Evolutionary conservation across 2,329 filamentous ascomycete genomes (phyloP).

Genomic region (Arthroderma sp.): DNA sequence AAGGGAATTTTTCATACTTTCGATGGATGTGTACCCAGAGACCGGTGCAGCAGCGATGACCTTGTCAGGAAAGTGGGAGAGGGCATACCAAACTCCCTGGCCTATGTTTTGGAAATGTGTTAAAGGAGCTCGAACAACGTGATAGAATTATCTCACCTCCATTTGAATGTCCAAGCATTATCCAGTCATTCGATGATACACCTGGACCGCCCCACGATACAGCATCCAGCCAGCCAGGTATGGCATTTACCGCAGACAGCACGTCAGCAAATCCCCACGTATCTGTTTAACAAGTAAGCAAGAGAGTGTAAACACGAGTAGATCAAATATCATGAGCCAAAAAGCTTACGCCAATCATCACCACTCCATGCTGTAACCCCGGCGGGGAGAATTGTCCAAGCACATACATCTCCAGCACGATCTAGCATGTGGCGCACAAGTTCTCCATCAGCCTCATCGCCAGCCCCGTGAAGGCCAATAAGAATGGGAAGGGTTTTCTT

Average conservation of each 20-base stretch:
- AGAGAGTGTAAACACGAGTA: background rate
- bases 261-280: slow-evolving; percentile 45
- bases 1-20: slow-evolving; percentile 20
- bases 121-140: background rate
- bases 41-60: slow-evolving; percentile 44
- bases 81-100: slow-evolving; percentile 45
- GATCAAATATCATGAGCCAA: background rate
- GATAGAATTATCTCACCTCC: slow-evolving; percentile 28
- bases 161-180: slow-evolving; percentile 47
- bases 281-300: slow-evolving; percentile 17
- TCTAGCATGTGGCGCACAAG: slow-evolving; percentile 37
- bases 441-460: slow-evolving; percentile 39
- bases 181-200: slow-evolving; percentile 35
- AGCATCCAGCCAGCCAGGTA: slow-evolving; percentile 38
- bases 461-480: slow-evolving; percentile 43
- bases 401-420: slow-evolving; percentile 37
- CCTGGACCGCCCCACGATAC: slow-evolving; percentile 37
- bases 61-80: slow-evolving; percentile 44
- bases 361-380: slow-evolving; percentile 47
- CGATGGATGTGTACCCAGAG: slow-evolving; percentile 46
- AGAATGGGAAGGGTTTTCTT: slow-evolving; percentile 33
- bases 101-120: slow-evolving; percentile 17
- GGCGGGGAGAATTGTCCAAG: slow-evolving; percentile 44
- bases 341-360: slow-evolving; percentile 45
- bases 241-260: slow-evolving; percentile 38